phyloP scores from a whole-genome alignment of 139 green algal species.

The Chlorella sp. region DNA sequence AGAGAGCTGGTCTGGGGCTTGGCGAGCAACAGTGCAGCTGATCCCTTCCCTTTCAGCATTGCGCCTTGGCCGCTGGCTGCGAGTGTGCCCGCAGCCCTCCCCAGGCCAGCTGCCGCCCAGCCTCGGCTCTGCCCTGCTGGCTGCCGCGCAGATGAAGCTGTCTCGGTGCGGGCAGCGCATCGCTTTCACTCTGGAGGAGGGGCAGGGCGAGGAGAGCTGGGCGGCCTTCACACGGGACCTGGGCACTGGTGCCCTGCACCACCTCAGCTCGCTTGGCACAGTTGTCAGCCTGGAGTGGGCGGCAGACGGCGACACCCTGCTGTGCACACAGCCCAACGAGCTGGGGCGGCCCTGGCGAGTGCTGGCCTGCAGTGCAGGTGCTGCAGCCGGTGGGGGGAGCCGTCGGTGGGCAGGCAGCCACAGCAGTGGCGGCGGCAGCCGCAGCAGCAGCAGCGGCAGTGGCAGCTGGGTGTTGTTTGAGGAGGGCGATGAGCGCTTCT shows the following conservation, averaged over 20 bases:
- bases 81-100: too few relatives aligned
- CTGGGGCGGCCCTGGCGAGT: constrained; percentile 32
- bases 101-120: too few relatives aligned
- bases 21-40: too few relatives aligned
- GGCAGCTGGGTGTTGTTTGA: constrained; percentile 45
- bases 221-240: constrained; percentile 19
- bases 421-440: neutral
- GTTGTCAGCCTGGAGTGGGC: constrained; percentile 45
- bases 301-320: constrained; percentile 30
- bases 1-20: too few relatives aligned
- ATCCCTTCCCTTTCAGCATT: too few relatives aligned
- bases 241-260: neutral
- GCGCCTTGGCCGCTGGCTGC: too few relatives aligned
- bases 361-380: neutral
- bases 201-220: constrained; percentile 2
- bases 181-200: constrained; percentile 37
- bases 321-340: constrained; percentile 37
- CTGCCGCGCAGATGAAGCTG: constrained; percentile 36
- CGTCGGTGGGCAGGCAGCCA: neutral
- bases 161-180: constrained; percentile 19
- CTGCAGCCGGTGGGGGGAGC: neutral
- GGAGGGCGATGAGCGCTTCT: constrained; percentile 59
- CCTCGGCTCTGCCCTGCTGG: neutral
- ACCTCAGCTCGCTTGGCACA: constrained; percentile 7
- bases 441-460: neutral